A percentile compares a stretch with the other conserved stretches of the same genome.
phyloP scores from a whole-genome alignment of 2,329 filamentous ascomycete genomes.

The Xylariaceae sp. region DNA sequence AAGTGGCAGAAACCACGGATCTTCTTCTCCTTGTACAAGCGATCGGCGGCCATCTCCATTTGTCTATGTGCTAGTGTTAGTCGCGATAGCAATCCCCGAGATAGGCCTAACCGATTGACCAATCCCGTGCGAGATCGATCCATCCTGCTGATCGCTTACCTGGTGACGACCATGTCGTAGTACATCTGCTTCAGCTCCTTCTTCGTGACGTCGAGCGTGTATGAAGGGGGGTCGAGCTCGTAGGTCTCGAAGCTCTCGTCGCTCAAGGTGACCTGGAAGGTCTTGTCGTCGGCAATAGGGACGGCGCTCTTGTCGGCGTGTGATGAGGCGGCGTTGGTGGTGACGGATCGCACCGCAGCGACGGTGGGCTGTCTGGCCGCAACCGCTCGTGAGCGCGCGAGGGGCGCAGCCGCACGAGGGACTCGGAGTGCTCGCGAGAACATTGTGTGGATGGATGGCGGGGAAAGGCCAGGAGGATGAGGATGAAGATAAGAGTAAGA shows the following conservation, averaged over 20 bases:
- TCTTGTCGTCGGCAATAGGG: constrained; percentile 67
- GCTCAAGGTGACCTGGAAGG: constrained; percentile 85
- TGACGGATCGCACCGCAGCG: constrained; percentile 68
- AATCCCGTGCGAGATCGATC: background rate
- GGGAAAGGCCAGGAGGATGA: constrained; percentile 4
- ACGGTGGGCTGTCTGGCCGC: constrained; percentile 38
- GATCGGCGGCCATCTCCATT: constrained; percentile 99
- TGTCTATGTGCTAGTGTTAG: constrained; percentile 53
- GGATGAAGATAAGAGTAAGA: background rate
- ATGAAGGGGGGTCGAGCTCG: constrained; percentile 92
- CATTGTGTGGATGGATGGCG: constrained; percentile 42
- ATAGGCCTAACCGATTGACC: background rate
- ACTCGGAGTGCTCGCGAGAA: constrained; percentile 65
- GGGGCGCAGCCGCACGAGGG: constrained; percentile 53
- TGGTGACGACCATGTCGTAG: constrained; percentile 89
- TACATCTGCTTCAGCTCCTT: constrained; percentile 99
- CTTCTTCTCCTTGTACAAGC: constrained; percentile 99
- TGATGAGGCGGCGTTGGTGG: constrained; percentile 88
- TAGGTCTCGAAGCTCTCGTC: constrained; percentile 99
- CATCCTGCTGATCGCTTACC: constrained; percentile 52
- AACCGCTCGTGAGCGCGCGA: constrained; percentile 41
- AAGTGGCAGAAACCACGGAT: constrained; percentile 99
- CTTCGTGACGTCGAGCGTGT: constrained; percentile 92
- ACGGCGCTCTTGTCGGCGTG: constrained; percentile 73
- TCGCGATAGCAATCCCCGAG: background rate